A percentile compares a stretch with the other conserved stretches of the same genome.
phyloP scores from a whole-genome alignment of 495 filamentous ascomycete genomes.

The Halenospora varia region DNA sequence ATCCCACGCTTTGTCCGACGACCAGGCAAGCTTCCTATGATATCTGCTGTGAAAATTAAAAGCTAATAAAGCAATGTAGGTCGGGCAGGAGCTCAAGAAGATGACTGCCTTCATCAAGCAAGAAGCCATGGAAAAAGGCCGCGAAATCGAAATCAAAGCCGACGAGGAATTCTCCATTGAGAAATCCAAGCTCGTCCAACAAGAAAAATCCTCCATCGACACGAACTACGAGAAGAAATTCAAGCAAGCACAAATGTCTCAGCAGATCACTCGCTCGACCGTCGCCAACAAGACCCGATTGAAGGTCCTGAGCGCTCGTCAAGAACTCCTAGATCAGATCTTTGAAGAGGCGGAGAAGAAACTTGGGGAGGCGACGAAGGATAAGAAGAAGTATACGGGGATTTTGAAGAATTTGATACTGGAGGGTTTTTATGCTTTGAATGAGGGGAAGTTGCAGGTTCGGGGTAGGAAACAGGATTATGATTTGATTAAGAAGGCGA shows the following conservation, averaged over 20 bases:
- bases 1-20: constrained; percentile 90
- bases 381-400: constrained; percentile 67
- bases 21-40: constrained; percentile 60
- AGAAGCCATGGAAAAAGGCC: constrained; percentile 94
- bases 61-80: constrained; percentile 44
- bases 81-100: constrained; percentile 93
- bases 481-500: constrained; percentile 66
- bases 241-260: constrained; percentile 93
- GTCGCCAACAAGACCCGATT: constrained; percentile 93
- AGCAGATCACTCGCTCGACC: constrained; percentile 94
- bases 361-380: constrained; percentile 59
- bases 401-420: constrained; percentile 77
- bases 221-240: constrained; percentile 91
- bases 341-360: constrained; percentile 73
- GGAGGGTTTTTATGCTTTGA: constrained; percentile 84
- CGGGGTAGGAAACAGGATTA: constrained; percentile 77
- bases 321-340: constrained; percentile 88
- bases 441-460: constrained; percentile 70
- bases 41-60: constrained; percentile 1
- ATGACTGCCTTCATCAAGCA: constrained; percentile 99
- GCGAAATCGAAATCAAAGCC: constrained; percentile 95
- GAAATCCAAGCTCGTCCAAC: constrained; percentile 94
- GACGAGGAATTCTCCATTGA: constrained; percentile 98
- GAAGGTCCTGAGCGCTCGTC: constrained; percentile 76
- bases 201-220: constrained; percentile 92